phyloP scores from a whole-genome alignment of 2,329 filamentous ascomycete genomes.

The Acrocalymma vagum region DNA sequence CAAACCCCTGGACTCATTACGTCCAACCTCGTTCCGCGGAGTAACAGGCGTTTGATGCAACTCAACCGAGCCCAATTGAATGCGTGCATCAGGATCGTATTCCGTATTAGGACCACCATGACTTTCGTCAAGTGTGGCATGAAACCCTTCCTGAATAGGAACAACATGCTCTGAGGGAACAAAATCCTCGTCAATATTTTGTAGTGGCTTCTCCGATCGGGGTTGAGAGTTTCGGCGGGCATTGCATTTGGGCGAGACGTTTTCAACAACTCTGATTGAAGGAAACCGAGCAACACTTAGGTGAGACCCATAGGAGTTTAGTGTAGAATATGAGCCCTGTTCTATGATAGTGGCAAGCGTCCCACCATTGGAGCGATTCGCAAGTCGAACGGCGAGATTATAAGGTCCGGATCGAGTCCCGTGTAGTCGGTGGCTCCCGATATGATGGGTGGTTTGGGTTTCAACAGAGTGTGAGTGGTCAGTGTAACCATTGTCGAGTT shows the following conservation, averaged over 20 bases:
- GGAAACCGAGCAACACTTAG: slow-evolving; percentile 27
- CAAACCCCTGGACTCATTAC: slow-evolving; percentile 13
- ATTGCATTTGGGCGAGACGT: slow-evolving; percentile 20
- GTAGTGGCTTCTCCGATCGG: slow-evolving; percentile 22
- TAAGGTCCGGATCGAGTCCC: slow-evolving; percentile 29
- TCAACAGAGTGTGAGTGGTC: slow-evolving; percentile 6
- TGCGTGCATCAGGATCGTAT: slow-evolving; percentile 17
- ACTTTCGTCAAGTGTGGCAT: slow-evolving; percentile 12
- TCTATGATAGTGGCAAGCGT: slow-evolving; percentile 56
- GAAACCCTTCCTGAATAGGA: slow-evolving; percentile 1
- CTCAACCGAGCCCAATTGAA: slow-evolving; percentile 8
- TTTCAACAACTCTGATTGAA: slow-evolving; percentile 21
- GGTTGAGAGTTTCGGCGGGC: slow-evolving; percentile 24
- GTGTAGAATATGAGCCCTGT: slow-evolving; percentile 51
- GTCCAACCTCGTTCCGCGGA: slow-evolving; percentile 9
- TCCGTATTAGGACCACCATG: slow-evolving; percentile 7
- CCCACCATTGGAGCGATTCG: slow-evolving; percentile 42
- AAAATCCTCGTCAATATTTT: slow-evolving; percentile 25
- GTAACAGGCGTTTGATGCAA: slow-evolving; percentile 9
- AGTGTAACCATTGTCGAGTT: slow-evolving; percentile 23
- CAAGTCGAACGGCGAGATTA: slow-evolving; percentile 32
- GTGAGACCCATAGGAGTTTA: slow-evolving; percentile 45
- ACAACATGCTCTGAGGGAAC: slow-evolving; percentile 16
- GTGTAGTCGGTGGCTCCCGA: slow-evolving; percentile 22
- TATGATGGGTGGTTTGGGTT: slow-evolving; percentile 6